Evolutionary conservation across 129 eudicot genomes (phyloP).

Genomic region (Arctium minus): DNA sequence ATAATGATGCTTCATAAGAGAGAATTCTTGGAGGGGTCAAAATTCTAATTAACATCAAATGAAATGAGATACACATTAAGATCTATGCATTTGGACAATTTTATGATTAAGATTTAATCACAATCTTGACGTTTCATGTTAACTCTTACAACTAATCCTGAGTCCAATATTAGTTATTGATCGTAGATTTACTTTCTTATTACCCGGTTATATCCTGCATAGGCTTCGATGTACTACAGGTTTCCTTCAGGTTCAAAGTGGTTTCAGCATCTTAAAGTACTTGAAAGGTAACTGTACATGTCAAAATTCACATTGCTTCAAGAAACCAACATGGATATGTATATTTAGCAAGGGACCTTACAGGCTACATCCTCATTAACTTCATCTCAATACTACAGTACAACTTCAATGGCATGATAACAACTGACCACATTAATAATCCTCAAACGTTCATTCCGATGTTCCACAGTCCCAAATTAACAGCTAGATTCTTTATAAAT

Average conservation of each 20-base stretch:
- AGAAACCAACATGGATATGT: too few relatives aligned
- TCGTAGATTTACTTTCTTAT: not conserved
- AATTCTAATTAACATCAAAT: not conserved
- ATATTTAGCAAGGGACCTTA: too few relatives aligned
- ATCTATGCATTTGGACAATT: not conserved
- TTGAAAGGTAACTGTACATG: too few relatives aligned
- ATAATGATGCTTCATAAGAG: not conserved
- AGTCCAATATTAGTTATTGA: constrained; percentile 1
- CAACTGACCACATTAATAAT: not conserved
- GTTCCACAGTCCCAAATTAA: not conserved
- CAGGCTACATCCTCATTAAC: not conserved
- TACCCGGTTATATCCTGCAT: not conserved
- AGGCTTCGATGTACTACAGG: not conserved
- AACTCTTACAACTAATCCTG: not conserved
- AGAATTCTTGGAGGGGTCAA: not conserved
- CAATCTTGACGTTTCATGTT: not conserved
- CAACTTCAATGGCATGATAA: not conserved
- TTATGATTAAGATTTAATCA: not conserved
- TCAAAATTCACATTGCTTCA: too few relatives aligned
- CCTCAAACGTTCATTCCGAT: not conserved
- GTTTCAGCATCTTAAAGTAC: too few relatives aligned
- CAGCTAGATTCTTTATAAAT: not conserved
- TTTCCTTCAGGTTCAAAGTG: too few relatives aligned
- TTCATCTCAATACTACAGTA: not conserved
- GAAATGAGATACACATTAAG: not conserved